phyloP scores from a whole-genome alignment of 2,329 filamentous ascomycete genomes.

The Chaetomiaceae sp. region DNA sequence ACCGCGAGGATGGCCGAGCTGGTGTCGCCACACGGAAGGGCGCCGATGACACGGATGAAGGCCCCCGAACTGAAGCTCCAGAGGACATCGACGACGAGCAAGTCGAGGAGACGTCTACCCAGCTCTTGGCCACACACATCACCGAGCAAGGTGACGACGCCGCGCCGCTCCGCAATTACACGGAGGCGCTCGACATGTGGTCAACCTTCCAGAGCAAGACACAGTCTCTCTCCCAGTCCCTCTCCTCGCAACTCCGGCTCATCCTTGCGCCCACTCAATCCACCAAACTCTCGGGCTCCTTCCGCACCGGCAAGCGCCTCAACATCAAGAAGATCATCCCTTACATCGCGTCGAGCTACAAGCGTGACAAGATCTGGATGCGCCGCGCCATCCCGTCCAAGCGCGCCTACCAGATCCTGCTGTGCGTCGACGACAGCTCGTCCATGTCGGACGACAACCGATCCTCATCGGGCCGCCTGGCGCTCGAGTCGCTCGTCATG shows the following conservation, averaged over 20 bases:
- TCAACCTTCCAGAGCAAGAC: constrained; percentile 77
- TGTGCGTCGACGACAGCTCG: constrained; percentile 93
- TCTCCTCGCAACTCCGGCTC: constrained; percentile 91
- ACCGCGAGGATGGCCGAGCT: constrained; percentile 51
- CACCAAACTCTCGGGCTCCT: constrained; percentile 93
- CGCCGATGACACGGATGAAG: constrained; percentile 50
- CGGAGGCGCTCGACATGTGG: constrained; percentile 70
- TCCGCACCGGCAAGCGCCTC: constrained; percentile 94
- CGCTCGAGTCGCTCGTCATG: constrained; percentile 91
- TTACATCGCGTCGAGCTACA: constrained; percentile 97
- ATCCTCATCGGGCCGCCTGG: constrained; percentile 65
- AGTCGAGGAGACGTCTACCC: constrained; percentile 51
- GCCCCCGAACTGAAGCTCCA: constrained; percentile 28
- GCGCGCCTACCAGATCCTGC: constrained; percentile 92
- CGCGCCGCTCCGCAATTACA: constrained; percentile 44
- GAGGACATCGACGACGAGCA: constrained; percentile 43
- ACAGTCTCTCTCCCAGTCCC: constrained; percentile 76
- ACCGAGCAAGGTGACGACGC: constrained; percentile 31
- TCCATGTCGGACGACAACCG: constrained; percentile 70
- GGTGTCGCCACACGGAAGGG: constrained; percentile 58
- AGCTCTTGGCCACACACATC: constrained; percentile 71
- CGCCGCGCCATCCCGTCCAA: constrained; percentile 86
- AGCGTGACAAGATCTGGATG: constrained; percentile 99
- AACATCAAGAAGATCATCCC: constrained; percentile 99
- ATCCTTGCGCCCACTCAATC: constrained; percentile 93